Evolutionary conservation across 192 early-diverging fungal genomes (phyloP), one percentile per base, ranked within the genome.

Genomic region (Podila verticillata): DNA sequence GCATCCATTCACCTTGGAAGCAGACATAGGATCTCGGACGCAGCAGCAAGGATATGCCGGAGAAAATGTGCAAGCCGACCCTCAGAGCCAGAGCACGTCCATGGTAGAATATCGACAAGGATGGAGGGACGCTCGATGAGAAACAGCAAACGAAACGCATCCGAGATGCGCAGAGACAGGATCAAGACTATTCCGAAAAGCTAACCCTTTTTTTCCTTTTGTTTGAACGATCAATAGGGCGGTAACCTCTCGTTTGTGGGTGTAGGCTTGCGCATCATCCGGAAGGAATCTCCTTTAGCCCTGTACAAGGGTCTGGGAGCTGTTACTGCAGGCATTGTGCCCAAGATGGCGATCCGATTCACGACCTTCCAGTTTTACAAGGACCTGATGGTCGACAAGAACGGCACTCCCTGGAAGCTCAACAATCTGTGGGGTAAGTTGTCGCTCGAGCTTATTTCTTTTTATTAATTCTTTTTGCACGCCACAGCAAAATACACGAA

Each of bases 291-390:
- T 20, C 84, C 95, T 31, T 83, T 96, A 35, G 94, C 92, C 2
- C 91, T 99, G 7, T 99, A 99, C 92, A 97, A 98, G 88, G 98
- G 98, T 66, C 89, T 99, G 15, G 96, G 96, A 36, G 97, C 97
- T 10, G 96, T 99, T 4, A 92, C 96, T 15, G 89, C 95, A 5
- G 96, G 97, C 44, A 99, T 99, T 72, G 95, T 99, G 19, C 97
- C 97, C 74, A 99, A 99, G 88, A 98, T 98, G 96, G 97, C 96
- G 28, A 99, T 99, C 77, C 93, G 97, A 57, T 99, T 99, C 87
- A 94, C 93, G 7, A 95, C 94, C 59, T 98, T 99, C 74, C 96
- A 99, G 83, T 87, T 89, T 54, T 99, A 96, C 89, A 98, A 99
- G 86, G 85, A 87, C 10, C 84, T 86, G 71, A 73, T 98, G 68